Evolutionary conservation across 305 asterid species (phyloP), one percentile per base, ranked within the genome.

Genomic region (Fraxinus floribunda): DNA sequence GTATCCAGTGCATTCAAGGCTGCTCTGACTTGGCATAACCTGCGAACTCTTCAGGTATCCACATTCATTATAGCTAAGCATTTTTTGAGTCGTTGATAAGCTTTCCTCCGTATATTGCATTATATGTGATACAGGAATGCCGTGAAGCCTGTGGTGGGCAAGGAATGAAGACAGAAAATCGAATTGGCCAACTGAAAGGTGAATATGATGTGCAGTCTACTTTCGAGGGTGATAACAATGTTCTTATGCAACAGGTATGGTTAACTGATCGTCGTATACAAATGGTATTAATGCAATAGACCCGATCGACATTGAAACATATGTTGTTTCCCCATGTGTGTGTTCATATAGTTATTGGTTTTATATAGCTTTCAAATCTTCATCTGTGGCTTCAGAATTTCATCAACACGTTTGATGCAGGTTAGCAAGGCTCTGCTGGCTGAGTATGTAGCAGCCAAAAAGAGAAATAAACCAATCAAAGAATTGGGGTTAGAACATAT

Each of bases 101-200:
- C 84, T 85, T 72, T 29, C 79, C 66, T 79, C 46, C 49, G 76
- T 82, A 87, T 77, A 75, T 78, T 44, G 29, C 74, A 16, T 15
- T 46, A 18, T n/a, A 55, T 83, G 64, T 81, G 84, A 55, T 81
- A 79, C 80, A 95, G 98, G 99, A 97, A 91, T 97, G 98, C 32
- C 93, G 98, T 10, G 98, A 94, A 89, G 99, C 98, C 3, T 94
- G 98, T 82, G 99, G 99, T 41, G 98, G 98, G 49, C 98, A 97
- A 89, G 99, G 98, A 44, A 41, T 93, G 80, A 97, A 93, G 90
- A 92, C 97, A 30, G 99, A 97, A 81, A 97, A 97, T 83, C 97
- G 97, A 39, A 85, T 97, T 83, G 99, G 98, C 80, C 99, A 92
- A 85, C 89, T 91, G 77, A 97, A 97, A 89, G 95, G 90, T 73